Evolutionary conservation across 2,329 filamentous ascomycete species (phyloP), one percentile per base, ranked within the genome.

Genomic region (Alternaria conjuncta): DNA sequence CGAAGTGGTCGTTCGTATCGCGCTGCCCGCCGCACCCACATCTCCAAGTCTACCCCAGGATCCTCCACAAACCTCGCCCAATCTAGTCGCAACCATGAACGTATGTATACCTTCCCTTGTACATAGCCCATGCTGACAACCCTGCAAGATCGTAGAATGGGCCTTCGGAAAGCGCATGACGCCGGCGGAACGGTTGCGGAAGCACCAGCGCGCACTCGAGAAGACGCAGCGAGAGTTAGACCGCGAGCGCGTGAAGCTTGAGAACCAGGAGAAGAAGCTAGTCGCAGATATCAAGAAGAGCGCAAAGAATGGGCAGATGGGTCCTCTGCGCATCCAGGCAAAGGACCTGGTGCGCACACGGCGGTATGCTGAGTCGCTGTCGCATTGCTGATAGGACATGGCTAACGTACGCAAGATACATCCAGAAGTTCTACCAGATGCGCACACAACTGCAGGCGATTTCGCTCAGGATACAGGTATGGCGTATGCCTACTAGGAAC

Each of bases 151-250:
- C 79, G 88, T 99, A 66, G 96, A 99, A 88, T 99, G 96, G 94
- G 95, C 95, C 43, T 99, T 99, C 79, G 96, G 96, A 71, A 98
- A 97, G 88, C 96, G 96, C 82, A 96, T 98, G 88, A 99, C 96
- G 86, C 95, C 96, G 5, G 93, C 94, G 23, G 92, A 96, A 86
- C 91, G 92, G 80, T 86, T 95, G 80, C 90, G 92, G 81, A 95
- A 95, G 86, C 97, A 99, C 82, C 96, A 98, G 84, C 89, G 96
- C 74, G 94, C 96, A 71, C 90, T 99, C 68, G 96, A 99, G 82
- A 97, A 97, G 85, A 97, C 96, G 11, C 96, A 98, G 77, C 90
- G 96, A 72, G 96, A 99, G 81, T 88, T 99, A 57, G 96, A 99
- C 78, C 91, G 97, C 67, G 95, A 97, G 80, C 88, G 96, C 61